Conservation (phyloP, 768 basidiomycete genomes). For the Pleurotus eryngii region DNA sequence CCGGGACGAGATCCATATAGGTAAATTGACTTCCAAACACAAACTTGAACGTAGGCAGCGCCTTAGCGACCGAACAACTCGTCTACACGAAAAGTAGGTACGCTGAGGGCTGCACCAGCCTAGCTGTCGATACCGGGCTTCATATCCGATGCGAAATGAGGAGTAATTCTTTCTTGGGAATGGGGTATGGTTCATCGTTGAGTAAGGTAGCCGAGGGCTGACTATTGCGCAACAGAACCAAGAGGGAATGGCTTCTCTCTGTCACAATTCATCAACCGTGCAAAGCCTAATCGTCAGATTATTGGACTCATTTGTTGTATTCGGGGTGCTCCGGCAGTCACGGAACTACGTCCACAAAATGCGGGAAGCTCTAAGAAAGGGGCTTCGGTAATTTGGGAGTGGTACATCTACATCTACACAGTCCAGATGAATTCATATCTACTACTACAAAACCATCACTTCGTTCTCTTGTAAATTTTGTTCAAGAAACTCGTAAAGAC, state of each 20-base stretch:
- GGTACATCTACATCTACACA: neutral
- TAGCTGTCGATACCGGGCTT: neutral
- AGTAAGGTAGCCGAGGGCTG: neutral
- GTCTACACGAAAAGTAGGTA: neutral
- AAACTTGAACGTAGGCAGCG: too few relatives aligned
- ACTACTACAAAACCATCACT: constrained; percentile 28
- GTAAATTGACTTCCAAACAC: too few relatives aligned
- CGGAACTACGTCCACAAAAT: too few relatives aligned
- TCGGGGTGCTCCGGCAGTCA: too few relatives aligned
- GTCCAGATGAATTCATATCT: neutral
- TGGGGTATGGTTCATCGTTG: neutral
- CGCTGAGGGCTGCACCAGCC: neutral
- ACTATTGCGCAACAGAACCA: neutral
- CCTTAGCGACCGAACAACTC: too few relatives aligned
- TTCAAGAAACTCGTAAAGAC: constrained; percentile 85
- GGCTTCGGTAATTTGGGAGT: too few relatives aligned
- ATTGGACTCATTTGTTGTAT: too few relatives aligned
- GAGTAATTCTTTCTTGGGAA: too few relatives aligned
- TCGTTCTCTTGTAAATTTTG: constrained; percentile 76
- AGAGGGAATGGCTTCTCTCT: neutral
- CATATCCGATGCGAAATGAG: constrained; percentile 1
- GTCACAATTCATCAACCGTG: too few relatives aligned
- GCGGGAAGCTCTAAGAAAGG: too few relatives aligned
- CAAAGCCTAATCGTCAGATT: too few relatives aligned
- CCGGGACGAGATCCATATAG: too few relatives aligned